Conservation (phyloP, 305 asterid genomes). For the Coffea humblotiana region DNA sequence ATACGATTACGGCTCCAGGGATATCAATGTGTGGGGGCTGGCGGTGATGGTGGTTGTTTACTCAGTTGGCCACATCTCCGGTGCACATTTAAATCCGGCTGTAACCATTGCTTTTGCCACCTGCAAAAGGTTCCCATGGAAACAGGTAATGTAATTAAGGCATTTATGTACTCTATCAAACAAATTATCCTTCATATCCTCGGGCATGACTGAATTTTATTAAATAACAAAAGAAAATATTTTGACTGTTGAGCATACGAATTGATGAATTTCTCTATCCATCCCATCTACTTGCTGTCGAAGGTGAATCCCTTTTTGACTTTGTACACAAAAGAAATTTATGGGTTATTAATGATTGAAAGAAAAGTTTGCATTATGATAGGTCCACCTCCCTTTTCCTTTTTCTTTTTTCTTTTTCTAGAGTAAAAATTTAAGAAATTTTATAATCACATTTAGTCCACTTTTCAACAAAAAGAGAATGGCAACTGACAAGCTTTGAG, state of each 20-base stretch:
- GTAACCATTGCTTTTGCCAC: slow-evolving; percentile 88
- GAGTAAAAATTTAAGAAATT: no score
- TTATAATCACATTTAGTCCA: no score
- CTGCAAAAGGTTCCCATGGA: slow-evolving; percentile 80
- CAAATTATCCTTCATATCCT: not conserved
- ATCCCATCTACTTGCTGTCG: not conserved
- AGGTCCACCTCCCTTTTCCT: not conserved
- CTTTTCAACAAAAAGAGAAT: no score
- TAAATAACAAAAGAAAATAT: not conserved
- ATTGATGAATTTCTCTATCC: not conserved
- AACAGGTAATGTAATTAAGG: slow-evolving; percentile 30
- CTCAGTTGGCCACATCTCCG: slow-evolving; percentile 89
- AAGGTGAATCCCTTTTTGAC: not conserved
- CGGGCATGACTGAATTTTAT: not conserved
- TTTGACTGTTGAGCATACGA: not conserved
- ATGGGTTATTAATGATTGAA: not conserved
- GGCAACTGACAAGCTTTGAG: no score
- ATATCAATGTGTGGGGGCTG: slow-evolving; percentile 82
- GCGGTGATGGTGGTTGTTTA: slow-evolving; percentile 88
- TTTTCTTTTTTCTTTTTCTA: not conserved
- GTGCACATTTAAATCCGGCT: slow-evolving; percentile 90
- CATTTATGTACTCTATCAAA: not conserved
- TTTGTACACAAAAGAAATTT: not conserved
- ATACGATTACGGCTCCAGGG: slow-evolving; percentile 71
- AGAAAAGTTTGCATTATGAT: not conserved